phyloP scores from a whole-genome alignment of 306 rosid genomes.

The Pueraria montana region DNA sequence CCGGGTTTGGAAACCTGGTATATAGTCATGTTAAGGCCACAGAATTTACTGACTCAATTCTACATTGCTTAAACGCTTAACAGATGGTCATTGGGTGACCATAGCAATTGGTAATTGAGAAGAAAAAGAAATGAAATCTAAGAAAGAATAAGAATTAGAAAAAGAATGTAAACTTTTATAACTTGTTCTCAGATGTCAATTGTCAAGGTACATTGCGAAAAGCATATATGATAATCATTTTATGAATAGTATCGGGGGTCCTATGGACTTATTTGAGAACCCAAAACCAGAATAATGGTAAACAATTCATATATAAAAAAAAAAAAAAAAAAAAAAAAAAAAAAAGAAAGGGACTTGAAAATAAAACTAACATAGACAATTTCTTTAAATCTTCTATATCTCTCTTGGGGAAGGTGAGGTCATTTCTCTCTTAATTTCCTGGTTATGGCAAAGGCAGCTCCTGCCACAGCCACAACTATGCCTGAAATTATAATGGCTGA shows the following conservation, averaged over 20 bases:
- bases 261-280: slow-evolving; percentile 42
- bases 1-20: background rate
- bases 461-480: slow-evolving; percentile 65
- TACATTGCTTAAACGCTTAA: background rate
- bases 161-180: background rate
- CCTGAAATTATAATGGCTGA: slow-evolving; percentile 66
- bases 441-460: slow-evolving; percentile 64
- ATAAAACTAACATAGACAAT: slow-evolving; percentile 21
- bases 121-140: background rate
- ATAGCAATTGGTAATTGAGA: slow-evolving; percentile 5
- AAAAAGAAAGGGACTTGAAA: slow-evolving; percentile 3
- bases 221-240: slow-evolving; percentile 10
- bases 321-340: background rate
- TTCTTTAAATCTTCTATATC: slow-evolving; percentile 41
- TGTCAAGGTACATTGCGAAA: slow-evolving; percentile 16
- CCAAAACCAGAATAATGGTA: slow-evolving; percentile 35
- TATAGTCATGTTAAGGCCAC: background rate
- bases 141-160: background rate
- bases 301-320: background rate
- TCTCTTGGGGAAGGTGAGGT: slow-evolving; percentile 18
- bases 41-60: background rate
- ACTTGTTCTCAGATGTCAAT: slow-evolving; percentile 29
- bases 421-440: slow-evolving; percentile 72
- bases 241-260: background rate
- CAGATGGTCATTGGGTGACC: background rate